Evolutionary conservation across 2,329 filamentous ascomycete genomes (phyloP), one percentile per base, ranked within the genome.

Genomic region (Arthrinium puccinioides): DNA sequence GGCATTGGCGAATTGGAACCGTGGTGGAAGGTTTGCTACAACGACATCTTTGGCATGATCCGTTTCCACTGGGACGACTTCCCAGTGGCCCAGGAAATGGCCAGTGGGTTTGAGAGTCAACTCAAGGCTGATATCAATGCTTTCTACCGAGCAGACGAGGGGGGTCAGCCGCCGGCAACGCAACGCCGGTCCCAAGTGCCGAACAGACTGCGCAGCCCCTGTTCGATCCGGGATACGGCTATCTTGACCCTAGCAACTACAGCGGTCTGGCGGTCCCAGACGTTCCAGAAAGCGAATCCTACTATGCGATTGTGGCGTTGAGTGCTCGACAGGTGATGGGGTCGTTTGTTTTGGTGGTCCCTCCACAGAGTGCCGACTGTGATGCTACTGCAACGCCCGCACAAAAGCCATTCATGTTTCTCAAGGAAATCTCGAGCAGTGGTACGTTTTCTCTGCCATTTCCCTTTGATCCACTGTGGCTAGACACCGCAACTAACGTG

Each of bases 401-500:
- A 3, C 73, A 84, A 5, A 69, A 79, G 44, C 82, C 83, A 0
- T 69, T 89, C 21, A 59, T 90, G 31, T 90, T 90, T 59, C 62
- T 88, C 44, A 90, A 92, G 54, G 86, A 90, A 56, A 90, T 92
- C 38, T 87, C 83, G 1, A 87, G 82, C 6, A 83, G 89, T 46
- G 86, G 84, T 26, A 32, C 20, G 29, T 4, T 2, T 4, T 14
- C 13, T 8, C 4, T n/a, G 24, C 16, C 9, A 16, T 13, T 7
- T n/a, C 21, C 8, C 28, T 21, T 5, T 19, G 9, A 5, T 21
- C 2, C 18, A 20, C 36, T 34, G 9, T n/a, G n/a, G n/a, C n/a
- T n/a, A n/a, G n/a, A n/a, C n/a, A n/a, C n/a, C n/a, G n/a, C n/a
- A n/a, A n/a, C n/a, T n/a, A n/a, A 29, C 18, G 47, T n/a, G n/a